A percentile compares a stretch with the other conserved stretches of the same genome.
phyloP scores from a whole-genome alignment of 148 eudicot genomes.

The Mesembryanthemum crystallinum region DNA sequence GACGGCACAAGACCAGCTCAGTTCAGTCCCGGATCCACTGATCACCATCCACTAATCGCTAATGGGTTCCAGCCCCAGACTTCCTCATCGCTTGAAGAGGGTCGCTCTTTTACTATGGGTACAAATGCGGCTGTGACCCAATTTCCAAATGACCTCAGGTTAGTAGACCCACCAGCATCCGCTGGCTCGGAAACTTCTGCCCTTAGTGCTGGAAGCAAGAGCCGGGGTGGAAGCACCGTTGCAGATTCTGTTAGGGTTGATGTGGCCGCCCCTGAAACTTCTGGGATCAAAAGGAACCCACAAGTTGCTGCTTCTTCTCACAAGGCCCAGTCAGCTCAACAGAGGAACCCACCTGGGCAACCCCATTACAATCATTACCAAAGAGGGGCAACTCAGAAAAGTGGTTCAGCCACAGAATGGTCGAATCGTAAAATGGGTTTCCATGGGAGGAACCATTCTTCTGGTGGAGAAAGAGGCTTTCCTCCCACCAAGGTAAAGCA shows the following conservation, averaged over 20 bases:
- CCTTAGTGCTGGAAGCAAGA: slow-evolving; percentile 29
- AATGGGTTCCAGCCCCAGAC: slow-evolving; percentile 54
- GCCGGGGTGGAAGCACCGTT: slow-evolving; percentile 29
- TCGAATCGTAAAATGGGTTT: slow-evolving; percentile 69
- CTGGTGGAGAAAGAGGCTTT: slow-evolving; percentile 55
- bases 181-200: slow-evolving; percentile 26
- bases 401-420: slow-evolving; percentile 57
- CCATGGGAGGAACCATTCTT: slow-evolving; percentile 66
- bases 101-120: slow-evolving; percentile 32
- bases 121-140: slow-evolving; percentile 37
- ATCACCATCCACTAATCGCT: slow-evolving; percentile 41
- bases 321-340: slow-evolving; percentile 46
- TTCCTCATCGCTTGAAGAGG: slow-evolving; percentile 39
- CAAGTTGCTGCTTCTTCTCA: slow-evolving; percentile 28
- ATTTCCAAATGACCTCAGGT: slow-evolving; percentile 45
- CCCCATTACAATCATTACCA: slow-evolving; percentile 51
- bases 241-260: slow-evolving; percentile 32
- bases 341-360: slow-evolving; percentile 41
- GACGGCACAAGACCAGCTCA: slow-evolving; percentile 49
- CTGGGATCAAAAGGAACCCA: slow-evolving; percentile 32
- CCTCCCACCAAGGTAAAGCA: slow-evolving; percentile 69
- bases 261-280: slow-evolving; percentile 26
- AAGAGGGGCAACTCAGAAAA: slow-evolving; percentile 56
- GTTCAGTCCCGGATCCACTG: slow-evolving; percentile 38
- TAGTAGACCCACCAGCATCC: slow-evolving; percentile 39